phyloP scores from a whole-genome alignment of 306 rosid species.

The Lupinus albus region DNA sequence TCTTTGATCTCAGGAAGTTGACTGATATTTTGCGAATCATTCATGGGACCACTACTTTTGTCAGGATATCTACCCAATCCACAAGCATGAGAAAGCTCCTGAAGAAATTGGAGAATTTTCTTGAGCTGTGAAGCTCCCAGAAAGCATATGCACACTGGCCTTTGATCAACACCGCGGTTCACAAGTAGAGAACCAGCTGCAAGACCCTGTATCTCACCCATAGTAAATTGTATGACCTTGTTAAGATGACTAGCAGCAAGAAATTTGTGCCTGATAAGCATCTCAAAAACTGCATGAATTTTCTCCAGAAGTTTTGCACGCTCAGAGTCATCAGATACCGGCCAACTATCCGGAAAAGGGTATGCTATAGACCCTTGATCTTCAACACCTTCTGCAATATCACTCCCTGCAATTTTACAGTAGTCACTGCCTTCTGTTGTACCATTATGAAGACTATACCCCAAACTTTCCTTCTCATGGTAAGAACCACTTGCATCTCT shows the following conservation, averaged over 20 bases:
- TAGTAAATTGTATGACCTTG: conserved; percentile 78
- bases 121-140: conserved; percentile 75
- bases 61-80: conserved; percentile 76
- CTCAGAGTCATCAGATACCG: conserved; percentile 77
- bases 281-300: conserved; percentile 70
- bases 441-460: conserved; percentile 21
- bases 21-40: conserved; percentile 50
- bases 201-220: conserved; percentile 77
- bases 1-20: conserved; percentile 64
- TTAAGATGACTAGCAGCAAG: conserved; percentile 83
- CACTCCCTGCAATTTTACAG: conserved; percentile 47
- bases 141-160: conserved; percentile 89
- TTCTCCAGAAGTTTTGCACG: conserved; percentile 80
- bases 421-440: conserved; percentile 43
- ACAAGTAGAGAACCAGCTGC: conserved; percentile 78
- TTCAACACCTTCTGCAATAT: conserved; percentile 50
- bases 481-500: conserved; percentile 62
- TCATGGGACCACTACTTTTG: conserved; percentile 53
- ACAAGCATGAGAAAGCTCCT: conserved; percentile 77
- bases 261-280: conserved; percentile 74
- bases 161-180: conserved; percentile 69
- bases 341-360: conserved; percentile 69
- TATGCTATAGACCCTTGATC: conserved; percentile 42
- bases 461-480: conserved; percentile 45
- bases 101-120: conserved; percentile 87